Conservation (phyloP, 345 rosid genomes). For the Pistacia atlantica region DNA sequence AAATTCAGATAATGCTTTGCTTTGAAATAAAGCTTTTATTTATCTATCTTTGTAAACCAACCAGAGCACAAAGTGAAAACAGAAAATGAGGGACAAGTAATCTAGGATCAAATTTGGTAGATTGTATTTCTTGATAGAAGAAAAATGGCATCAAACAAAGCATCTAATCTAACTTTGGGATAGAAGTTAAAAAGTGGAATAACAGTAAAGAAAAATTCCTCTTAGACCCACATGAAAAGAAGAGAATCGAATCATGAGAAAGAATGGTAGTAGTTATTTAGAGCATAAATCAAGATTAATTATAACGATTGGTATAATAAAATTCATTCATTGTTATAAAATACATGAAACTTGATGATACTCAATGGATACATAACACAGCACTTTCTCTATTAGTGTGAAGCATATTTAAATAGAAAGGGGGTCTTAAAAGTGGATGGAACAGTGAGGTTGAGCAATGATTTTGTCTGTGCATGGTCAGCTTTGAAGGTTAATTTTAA, state of each 20-base stretch:
- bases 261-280: slow-evolving; percentile 21
- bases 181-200: slow-evolving; percentile 26
- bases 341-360: neutral
- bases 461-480: slow-evolving; percentile 48
- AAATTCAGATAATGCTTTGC: slow-evolving; percentile 3
- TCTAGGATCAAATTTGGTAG: neutral
- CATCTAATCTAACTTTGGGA: slow-evolving; percentile 27
- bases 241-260: slow-evolving; percentile 55
- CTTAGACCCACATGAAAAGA: slow-evolving; percentile 47
- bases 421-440: slow-evolving; percentile 29
- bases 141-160: slow-evolving; percentile 34
- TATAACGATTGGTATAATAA: slow-evolving; percentile 13
- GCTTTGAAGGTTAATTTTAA: slow-evolving; percentile 26
- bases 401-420: slow-evolving; percentile 22
- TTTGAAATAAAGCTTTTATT: neutral
- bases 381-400: slow-evolving; percentile 14
- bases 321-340: too few relatives aligned
- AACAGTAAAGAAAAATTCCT: slow-evolving; percentile 37
- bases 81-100: slow-evolving; percentile 5
- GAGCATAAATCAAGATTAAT: neutral
- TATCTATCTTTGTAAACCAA: neutral
- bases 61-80: neutral
- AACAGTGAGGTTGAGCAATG: slow-evolving; percentile 41
- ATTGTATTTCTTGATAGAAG: slow-evolving; percentile 7
- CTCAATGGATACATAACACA: neutral